phyloP scores from a whole-genome alignment of 108 stramenopile species.

The Pseudonitzschia delicatissima region DNA sequence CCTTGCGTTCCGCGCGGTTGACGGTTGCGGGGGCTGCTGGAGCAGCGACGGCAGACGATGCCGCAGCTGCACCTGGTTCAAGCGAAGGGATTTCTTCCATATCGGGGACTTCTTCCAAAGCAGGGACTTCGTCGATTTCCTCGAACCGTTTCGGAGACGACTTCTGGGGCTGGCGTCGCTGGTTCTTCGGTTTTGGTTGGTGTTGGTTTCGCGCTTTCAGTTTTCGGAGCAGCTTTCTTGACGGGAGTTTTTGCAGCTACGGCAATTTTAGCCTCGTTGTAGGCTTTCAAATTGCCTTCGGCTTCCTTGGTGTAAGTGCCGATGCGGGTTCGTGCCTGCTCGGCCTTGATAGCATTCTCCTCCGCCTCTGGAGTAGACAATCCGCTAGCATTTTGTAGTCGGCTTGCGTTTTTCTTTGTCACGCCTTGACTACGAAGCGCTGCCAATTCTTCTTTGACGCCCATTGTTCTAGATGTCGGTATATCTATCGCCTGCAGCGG shows the following conservation, averaged over 20 bases:
- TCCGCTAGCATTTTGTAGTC: constrained; percentile 29
- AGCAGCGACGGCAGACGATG: background rate
- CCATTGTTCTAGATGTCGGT: too few species aligned
- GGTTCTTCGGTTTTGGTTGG: background rate
- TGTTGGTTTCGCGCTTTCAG: background rate
- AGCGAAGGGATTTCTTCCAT: constrained; percentile 14
- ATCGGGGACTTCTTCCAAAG: constrained; percentile 23
- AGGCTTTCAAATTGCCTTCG: constrained; percentile 11
- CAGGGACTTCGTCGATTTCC: constrained; percentile 29
- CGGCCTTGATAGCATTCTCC: constrained; percentile 14
- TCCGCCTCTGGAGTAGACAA: constrained; percentile 39
- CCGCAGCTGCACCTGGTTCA: background rate
- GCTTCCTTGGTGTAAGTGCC: constrained; percentile 30
- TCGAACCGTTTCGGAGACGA: background rate
- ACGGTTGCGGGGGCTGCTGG: background rate
- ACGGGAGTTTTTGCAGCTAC: too few species aligned
- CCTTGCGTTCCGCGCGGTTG: constrained; percentile 95
- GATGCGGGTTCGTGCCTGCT: constrained; percentile 8
- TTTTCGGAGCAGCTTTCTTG: too few species aligned
- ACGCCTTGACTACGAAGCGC: constrained; percentile 24
- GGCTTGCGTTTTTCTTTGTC: constrained; percentile 27
- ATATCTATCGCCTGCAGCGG: too few species aligned
- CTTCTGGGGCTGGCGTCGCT: background rate
- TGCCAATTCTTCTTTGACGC: constrained; percentile 30
- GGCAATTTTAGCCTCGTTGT: constrained; percentile 7